phyloP scores from a whole-genome alignment of 192 early-diverging fungal genomes.

The Coemansia sp. region DNA sequence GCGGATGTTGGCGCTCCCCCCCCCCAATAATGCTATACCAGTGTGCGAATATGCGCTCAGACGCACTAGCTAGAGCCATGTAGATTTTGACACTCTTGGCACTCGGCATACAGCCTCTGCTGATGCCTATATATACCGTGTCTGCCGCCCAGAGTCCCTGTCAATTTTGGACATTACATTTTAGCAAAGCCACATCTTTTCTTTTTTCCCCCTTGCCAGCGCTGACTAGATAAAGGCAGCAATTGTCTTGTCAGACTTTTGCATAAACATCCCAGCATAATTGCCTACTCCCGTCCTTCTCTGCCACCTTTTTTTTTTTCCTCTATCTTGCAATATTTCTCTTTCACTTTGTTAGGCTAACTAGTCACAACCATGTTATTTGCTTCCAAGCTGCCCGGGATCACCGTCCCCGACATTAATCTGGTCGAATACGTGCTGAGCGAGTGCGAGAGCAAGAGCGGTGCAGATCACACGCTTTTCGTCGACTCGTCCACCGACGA shows the following conservation, averaged over 20 bases:
- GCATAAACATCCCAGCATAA: neutral
- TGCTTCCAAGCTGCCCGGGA: slow-evolving; percentile 25
- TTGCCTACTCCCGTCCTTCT: neutral
- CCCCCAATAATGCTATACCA: neutral
- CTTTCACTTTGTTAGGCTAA: neutral
- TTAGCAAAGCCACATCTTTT: neutral
- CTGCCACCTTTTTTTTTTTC: neutral
- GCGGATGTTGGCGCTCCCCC: neutral
- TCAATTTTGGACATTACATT: neutral
- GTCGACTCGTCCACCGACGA: slow-evolving; percentile 29
- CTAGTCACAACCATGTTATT: slow-evolving; percentile 12
- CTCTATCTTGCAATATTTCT: neutral
- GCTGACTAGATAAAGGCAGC: neutral
- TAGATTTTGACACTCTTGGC: slow-evolving; percentile 4
- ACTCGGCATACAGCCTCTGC: neutral
- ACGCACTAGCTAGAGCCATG: neutral
- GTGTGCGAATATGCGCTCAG: neutral
- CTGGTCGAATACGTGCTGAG: slow-evolving; percentile 25
- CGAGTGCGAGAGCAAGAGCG: slow-evolving; percentile 14
- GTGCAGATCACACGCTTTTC: slow-evolving; percentile 24
- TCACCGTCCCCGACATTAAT: slow-evolving; percentile 26
- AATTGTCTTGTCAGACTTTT: too few relatives aligned
- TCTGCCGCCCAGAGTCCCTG: neutral
- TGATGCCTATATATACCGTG: neutral
- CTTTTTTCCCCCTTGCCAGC: neutral